These are phyloP conservation scores for Lepidium sativum DNA, from an alignment of 345 rosid genomes.

Conservation along the genomic window DNA sequence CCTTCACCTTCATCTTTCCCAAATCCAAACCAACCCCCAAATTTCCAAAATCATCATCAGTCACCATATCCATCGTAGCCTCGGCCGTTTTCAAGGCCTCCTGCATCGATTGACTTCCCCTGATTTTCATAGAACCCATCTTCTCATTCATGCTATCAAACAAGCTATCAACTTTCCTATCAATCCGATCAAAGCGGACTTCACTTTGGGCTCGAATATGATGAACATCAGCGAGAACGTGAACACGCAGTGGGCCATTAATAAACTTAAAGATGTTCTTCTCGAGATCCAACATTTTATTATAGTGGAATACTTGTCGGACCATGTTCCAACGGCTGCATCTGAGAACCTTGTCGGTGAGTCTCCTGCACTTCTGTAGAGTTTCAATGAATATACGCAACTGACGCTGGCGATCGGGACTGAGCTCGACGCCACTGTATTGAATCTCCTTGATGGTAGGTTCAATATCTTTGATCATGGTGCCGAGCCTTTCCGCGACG, in stretches of 20 bases:
- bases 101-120: slow-evolving; percentile 48
- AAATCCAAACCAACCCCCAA: slow-evolving; percentile 38
- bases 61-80: slow-evolving; percentile 27
- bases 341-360: slow-evolving; percentile 37
- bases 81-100: slow-evolving; percentile 45
- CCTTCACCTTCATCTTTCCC: slow-evolving; percentile 67
- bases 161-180: slow-evolving; percentile 29
- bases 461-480: slow-evolving; percentile 20
- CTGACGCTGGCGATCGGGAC: slow-evolving; percentile 42
- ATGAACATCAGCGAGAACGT: slow-evolving; percentile 65
- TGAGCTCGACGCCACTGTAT: slow-evolving; percentile 64
- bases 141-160: slow-evolving; percentile 36
- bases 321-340: slow-evolving; percentile 71
- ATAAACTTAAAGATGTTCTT: slow-evolving; percentile 39
- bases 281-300: slow-evolving; percentile 62
- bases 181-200: slow-evolving; percentile 50
- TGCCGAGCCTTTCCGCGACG: slow-evolving; percentile 34
- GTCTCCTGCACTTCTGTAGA: slow-evolving; percentile 43
- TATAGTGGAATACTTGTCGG: slow-evolving; percentile 39
- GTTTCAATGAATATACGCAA: slow-evolving; percentile 43
- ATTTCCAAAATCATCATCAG: slow-evolving; percentile 18
- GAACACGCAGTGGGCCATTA: slow-evolving; percentile 16
- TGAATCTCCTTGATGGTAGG: slow-evolving; percentile 57
- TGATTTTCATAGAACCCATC: slow-evolving; percentile 56
- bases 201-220: slow-evolving; percentile 36